A percentile compares a stretch with the other conserved stretches of the same genome.
These are phyloP conservation scores for Ramichloridium luteum DNA, from an alignment of 2,329 filamentous ascomycete species.

Conservation along the genomic window DNA sequence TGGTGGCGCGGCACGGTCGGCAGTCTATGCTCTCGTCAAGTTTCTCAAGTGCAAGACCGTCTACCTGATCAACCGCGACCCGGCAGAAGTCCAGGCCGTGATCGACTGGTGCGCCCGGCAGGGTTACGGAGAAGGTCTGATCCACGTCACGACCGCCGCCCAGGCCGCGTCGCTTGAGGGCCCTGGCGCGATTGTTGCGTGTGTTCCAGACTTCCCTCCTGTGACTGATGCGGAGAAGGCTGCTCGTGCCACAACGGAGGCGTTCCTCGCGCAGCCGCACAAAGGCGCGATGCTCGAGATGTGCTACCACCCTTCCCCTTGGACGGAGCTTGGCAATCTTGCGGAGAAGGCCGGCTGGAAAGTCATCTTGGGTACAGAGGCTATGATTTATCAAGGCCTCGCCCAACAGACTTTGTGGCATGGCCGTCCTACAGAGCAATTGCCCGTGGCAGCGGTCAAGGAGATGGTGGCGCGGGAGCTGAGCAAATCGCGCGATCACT, in stretches of 20 bases:
- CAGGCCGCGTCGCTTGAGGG: constrained; percentile 47
- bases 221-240: constrained; percentile 49
- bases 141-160: constrained; percentile 49
- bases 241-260: constrained; percentile 45
- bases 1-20: constrained; percentile 65
- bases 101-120: constrained; percentile 49
- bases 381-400: constrained; percentile 64
- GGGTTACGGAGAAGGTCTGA: constrained; percentile 47
- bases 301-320: constrained; percentile 67
- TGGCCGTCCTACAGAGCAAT: constrained; percentile 38
- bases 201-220: constrained; percentile 66
- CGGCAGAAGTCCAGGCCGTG: constrained; percentile 53
- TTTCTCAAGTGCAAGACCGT: constrained; percentile 56
- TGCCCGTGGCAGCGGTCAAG: constrained; percentile 50
- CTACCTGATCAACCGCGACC: constrained; percentile 68
- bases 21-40: constrained; percentile 61
- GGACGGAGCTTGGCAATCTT: constrained; percentile 53
- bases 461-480: constrained; percentile 33
- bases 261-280: constrained; percentile 36
- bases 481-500: no score
- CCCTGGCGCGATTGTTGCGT: constrained; percentile 58
- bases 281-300: constrained; percentile 66
- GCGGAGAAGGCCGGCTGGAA: constrained; percentile 54
- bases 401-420: constrained; percentile 54
- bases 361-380: constrained; percentile 64